Conservation (phyloP, 805 yeast genomes). For the Yamadazyma tumulicola region DNA sequence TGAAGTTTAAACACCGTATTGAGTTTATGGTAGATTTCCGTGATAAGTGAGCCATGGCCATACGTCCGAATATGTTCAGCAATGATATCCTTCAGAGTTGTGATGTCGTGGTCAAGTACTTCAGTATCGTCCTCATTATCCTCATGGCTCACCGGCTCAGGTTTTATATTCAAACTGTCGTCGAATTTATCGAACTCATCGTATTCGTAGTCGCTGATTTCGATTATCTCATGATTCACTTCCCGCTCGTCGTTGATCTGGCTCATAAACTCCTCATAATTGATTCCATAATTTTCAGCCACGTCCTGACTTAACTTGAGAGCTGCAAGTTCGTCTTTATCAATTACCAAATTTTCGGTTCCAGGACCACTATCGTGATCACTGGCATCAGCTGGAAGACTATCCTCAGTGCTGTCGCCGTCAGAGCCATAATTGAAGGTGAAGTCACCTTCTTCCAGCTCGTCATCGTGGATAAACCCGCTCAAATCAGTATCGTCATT, state of each 20-base stretch:
- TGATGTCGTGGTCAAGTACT: slow-evolving; percentile 20
- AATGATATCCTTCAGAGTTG: slow-evolving; percentile 12
- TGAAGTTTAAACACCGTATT: slow-evolving; percentile 57
- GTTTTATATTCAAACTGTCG: slow-evolving; percentile 7
- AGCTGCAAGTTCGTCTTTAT: slow-evolving; percentile 21
- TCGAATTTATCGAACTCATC: slow-evolving; percentile 10
- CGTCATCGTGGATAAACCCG: slow-evolving; percentile 20
- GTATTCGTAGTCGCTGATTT: slow-evolving; percentile 33
- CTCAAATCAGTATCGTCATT: slow-evolving; percentile 25
- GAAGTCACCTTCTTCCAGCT: slow-evolving; percentile 3
- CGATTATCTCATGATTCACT: slow-evolving; percentile 29
- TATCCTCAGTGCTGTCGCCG: slow-evolving; percentile 1
- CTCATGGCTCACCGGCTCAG: slow-evolving; percentile 5
- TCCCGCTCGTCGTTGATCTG: slow-evolving; percentile 42
- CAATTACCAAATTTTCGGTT: slow-evolving; percentile 9
- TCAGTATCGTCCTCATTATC: slow-evolving; percentile 17
- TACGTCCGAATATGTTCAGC: slow-evolving; percentile 17
- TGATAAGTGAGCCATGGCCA: slow-evolving; percentile 55
- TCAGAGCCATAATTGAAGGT: slow-evolving; percentile 4
- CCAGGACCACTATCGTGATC: neutral
- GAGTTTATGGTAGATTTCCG: slow-evolving; percentile 60
- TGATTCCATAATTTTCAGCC: slow-evolving; percentile 27
- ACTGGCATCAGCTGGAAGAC: neutral
- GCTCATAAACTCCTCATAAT: slow-evolving; percentile 24
- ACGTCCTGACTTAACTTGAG: slow-evolving; percentile 32